Base-by-base conservation (phyloP, 2,329 filamentous ascomycete species). In the Sodiomyces alkalinus region DNA sequence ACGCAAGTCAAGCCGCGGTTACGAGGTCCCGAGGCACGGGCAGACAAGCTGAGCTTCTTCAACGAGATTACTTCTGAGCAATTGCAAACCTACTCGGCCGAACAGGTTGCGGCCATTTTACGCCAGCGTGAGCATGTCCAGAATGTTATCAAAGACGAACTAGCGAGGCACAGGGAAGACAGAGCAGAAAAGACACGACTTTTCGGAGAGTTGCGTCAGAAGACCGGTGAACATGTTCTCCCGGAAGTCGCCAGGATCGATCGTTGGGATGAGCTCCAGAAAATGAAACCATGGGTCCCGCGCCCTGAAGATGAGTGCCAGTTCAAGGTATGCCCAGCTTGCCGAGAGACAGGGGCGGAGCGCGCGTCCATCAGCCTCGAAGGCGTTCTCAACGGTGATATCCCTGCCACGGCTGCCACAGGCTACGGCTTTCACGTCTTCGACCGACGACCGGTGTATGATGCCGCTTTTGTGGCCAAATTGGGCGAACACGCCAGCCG, bases 371-470 rank as follows among this genome's bases (percentile, higher is more conserved):
- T 72, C 14, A 64, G 61, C 37, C 47, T 74, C 12, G 45, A 66
- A 34, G 60, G 55, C 4, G 48, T 73, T 14, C 43, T 51, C n/a
- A 45, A 60, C 14, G 64, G 55, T 6, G 61, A 69, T 26, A 47
- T 70, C 4, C 56, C 58, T 1, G 53, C 64, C 5, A 60, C 56
- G 4, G 61, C 58, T 4, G 61, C 60, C 6, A 49, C 53, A 2
- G 68, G 64, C 1, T 72, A 58, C 37, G 61, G 67, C 10, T 73
- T 73, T 33, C 55, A 64, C 27, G 39, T 52, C 5, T 28, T 52
- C 19, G 41, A 54, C 16, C 41, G 44, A 6, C 48, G 64, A n/a
- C 67, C 65, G 2, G 33, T 64, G 4, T 43, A 51, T 9, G 44
- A 62, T 33, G 52, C 48, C 10, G 36, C 44, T 2, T 31, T 58